These are phyloP conservation scores for Cryptococcus sp. DNA, from an alignment of 1,284 basidiomycete species.

Conservation along the genomic window DNA sequence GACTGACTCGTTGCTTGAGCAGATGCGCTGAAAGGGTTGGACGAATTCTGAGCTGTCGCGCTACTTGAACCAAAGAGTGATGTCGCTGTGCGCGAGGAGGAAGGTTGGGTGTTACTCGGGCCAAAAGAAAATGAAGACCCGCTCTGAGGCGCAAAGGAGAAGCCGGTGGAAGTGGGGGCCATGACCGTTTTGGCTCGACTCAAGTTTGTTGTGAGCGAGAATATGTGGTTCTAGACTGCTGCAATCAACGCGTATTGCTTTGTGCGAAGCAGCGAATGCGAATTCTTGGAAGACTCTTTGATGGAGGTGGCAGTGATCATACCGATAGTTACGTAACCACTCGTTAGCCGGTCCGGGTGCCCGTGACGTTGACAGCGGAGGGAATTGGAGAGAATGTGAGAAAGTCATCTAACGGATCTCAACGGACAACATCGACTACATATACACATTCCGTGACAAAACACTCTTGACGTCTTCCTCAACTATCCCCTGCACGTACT, in stretches of 20 bases:
- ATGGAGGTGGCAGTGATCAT: not conserved
- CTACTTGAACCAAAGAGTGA: conserved; percentile 7
- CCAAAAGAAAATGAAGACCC: conserved; percentile 16
- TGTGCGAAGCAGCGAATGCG: no score
- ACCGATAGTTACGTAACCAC: not conserved
- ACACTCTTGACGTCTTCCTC: not conserved
- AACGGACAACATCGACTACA: not conserved
- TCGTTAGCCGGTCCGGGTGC: not conserved
- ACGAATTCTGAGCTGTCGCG: not conserved
- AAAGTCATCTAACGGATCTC: not conserved
- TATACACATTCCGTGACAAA: not conserved
- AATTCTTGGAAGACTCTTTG: not conserved
- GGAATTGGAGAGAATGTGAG: not conserved
- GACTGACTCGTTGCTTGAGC: not conserved
- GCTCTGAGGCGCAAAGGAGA: conserved; percentile 9
- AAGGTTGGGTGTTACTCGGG: conserved; percentile 4
- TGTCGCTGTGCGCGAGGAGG: conserved; percentile 12
- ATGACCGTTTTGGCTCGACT: not conserved
- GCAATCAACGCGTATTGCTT: no score
- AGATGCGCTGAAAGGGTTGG: not conserved
- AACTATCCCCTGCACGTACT: not conserved
- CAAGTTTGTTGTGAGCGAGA: not conserved
- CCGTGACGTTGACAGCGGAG: not conserved
- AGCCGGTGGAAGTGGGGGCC: conserved; percentile 12
- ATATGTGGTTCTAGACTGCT: not conserved